phyloP scores from a whole-genome alignment of 371 early-diverging fungal genomes.

The Rhizopus sp. region DNA sequence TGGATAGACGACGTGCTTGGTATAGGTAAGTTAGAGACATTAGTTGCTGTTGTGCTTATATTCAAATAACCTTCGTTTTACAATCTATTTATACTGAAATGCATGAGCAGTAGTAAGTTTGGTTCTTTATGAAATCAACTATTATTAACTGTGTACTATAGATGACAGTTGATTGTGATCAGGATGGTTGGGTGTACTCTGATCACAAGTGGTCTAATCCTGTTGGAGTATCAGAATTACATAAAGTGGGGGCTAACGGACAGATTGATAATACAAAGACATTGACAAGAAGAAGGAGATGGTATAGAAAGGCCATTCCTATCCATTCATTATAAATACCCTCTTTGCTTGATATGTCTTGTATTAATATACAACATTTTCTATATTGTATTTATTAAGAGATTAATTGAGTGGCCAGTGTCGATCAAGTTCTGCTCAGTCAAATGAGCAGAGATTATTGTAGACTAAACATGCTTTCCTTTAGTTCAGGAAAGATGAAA shows the following conservation, averaged over 20 bases:
- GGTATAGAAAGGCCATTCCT: constrained; percentile 28
- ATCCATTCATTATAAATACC: not conserved
- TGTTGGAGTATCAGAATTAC: not conserved
- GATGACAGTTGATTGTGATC: constrained; percentile 31
- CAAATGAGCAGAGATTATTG: too few relatives aligned
- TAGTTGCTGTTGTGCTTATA: too few relatives aligned
- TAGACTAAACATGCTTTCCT: too few relatives aligned
- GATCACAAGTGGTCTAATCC: constrained; percentile 33
- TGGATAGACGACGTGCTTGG: constrained; percentile 49
- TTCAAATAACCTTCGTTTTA: too few relatives aligned
- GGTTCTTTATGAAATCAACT: not conserved
- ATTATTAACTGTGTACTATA: constrained; percentile 6
- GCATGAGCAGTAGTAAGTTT: not conserved
- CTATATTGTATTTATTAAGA: not conserved
- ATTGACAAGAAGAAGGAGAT: constrained; percentile 31
- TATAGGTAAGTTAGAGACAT: constrained; percentile 31
- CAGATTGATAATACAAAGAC: constrained; percentile 12
- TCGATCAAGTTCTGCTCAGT: too few relatives aligned
- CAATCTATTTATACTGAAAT: too few relatives aligned
- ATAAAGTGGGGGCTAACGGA: constrained; percentile 1
- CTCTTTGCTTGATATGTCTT: not conserved
- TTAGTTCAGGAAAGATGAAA: too few relatives aligned
- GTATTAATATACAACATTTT: not conserved
- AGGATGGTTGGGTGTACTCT: constrained; percentile 39
- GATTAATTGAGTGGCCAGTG: not conserved